Conservation (phyloP, 176 grass and related monocot species). For the Oryza brachyantha region DNA sequence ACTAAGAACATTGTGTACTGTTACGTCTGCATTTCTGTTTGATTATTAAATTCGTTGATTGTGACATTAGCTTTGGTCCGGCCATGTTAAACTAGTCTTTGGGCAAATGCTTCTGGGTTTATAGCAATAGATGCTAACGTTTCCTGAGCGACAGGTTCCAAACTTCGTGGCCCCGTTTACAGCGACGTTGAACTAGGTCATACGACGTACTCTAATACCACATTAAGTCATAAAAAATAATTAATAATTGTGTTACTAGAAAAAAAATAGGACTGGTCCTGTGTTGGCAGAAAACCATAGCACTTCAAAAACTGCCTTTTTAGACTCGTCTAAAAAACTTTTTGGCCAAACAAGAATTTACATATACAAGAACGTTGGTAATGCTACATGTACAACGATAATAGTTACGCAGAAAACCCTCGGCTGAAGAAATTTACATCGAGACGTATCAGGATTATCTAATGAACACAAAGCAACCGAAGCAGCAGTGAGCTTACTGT, state of each 20-base stretch:
- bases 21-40: background rate
- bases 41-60: background rate
- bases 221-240: background rate
- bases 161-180: background rate
- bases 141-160: background rate
- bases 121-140: background rate
- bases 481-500: background rate
- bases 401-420: conserved; percentile 3
- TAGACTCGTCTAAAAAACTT: background rate
- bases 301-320: background rate
- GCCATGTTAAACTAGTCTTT: background rate
- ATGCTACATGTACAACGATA: conserved; percentile 3
- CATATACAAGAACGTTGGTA: background rate
- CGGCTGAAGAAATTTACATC: conserved; percentile 11
- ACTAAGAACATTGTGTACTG: too few species aligned
- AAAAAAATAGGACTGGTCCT: background rate
- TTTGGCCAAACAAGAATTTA: background rate
- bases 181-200: background rate
- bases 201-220: background rate
- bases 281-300: background rate
- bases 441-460: background rate
- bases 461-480: background rate
- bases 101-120: background rate
- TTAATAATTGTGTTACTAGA: background rate
- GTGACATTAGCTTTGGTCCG: background rate